A percentile compares a stretch with the other conserved stretches of the same genome.
phyloP scores from a whole-genome alignment of 345 rosid species.

The Erysimum cheiranthoides region DNA sequence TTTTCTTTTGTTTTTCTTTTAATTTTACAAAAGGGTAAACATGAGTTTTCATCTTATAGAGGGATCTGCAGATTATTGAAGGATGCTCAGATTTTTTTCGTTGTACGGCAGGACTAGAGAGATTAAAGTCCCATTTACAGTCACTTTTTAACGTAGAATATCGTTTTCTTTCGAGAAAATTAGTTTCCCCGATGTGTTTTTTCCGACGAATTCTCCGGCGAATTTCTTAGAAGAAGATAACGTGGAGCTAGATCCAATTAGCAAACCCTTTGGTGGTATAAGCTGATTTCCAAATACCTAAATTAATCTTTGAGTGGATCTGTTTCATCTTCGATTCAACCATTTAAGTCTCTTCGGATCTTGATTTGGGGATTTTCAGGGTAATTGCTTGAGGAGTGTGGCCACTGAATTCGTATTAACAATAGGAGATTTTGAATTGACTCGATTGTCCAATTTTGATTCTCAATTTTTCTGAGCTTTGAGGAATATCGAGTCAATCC shows the following conservation, averaged over 20 bases:
- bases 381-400: background rate
- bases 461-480: background rate
- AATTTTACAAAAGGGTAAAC: too few relatives aligned
- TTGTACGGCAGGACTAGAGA: too few relatives aligned
- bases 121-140: too few relatives aligned
- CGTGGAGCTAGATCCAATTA: background rate
- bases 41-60: too few relatives aligned
- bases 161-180: background rate
- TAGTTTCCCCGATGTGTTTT: background rate
- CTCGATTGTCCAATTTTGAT: background rate
- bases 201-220: background rate
- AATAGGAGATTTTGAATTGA: slow-evolving; percentile 4
- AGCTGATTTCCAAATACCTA: too few relatives aligned
- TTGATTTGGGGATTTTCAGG: background rate
- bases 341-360: background rate
- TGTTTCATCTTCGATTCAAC: background rate
- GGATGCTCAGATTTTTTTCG: too few relatives aligned
- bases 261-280: background rate
- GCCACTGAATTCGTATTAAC: background rate
- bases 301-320: background rate
- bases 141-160: background rate
- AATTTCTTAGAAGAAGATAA: background rate
- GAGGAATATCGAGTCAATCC: background rate
- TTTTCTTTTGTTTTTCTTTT: too few relatives aligned
- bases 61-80: too few relatives aligned